Evolutionary conservation across 805 yeast species (phyloP), one percentile per base, ranked within the genome.

Genomic region (Blastobotrys mokoenaii): DNA sequence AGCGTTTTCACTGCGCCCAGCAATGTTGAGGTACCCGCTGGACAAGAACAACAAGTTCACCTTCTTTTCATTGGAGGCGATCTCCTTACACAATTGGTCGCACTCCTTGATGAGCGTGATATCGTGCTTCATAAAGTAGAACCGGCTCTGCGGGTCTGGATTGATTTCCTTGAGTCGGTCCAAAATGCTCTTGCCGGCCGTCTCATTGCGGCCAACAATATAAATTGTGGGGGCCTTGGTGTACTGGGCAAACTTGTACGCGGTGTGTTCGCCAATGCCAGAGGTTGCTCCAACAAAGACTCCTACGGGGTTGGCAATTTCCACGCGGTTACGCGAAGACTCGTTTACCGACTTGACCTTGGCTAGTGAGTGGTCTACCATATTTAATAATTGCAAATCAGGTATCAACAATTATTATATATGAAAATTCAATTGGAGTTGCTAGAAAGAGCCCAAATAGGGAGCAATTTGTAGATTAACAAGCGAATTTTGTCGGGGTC

Each of bases 1-100:
- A 7, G 47, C 15, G 10, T 51, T 58, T 41, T 55, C 62, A 2
- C 30, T 46, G 40, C 62, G 62, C 18, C 74, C 75, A 41, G 64
- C 66, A 38, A 68, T 37, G n/a, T 47, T 46, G 9, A 43, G 43
- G 27, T 38, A 44, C 4, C 60, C 60, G 22, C 50, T 38, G 14
- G 54, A 36, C 34, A 48, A 35, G 29, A 46, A 52, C 27, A 56
- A 38, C 43, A 55, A 42, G 44, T 53, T 56, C 40, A 55, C 41
- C 43, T 52, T 52, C 25, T 34, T 22, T 15, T 48, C 57, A 12
- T 50, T 46, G 29, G 22, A 16, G 39, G 40, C 36, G 41, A 52
- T 40, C 9, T 38, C 36, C 14, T 43, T 43, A 3, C 45, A 41
- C 8, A 54, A 38, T 25, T 33, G 34, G 18, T 54, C 54, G 14